Conservation (phyloP, 176 grass and related monocot genomes). For the Aegilops umbellulata region DNA sequence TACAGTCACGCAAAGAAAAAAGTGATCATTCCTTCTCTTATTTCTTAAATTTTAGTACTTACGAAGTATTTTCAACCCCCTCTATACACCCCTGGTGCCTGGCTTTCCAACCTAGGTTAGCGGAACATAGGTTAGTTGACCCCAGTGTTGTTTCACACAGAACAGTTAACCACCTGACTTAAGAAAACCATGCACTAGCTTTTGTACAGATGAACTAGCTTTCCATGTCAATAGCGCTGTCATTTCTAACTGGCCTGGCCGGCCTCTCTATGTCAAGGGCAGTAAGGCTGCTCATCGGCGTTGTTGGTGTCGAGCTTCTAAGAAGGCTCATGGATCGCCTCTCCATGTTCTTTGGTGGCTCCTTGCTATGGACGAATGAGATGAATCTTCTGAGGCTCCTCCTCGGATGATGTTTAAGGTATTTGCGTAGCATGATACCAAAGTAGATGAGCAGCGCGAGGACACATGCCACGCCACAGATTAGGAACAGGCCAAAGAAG, state of each 20-base stretch:
- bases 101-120: too few relatives aligned
- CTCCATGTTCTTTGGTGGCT: conserved; percentile 20
- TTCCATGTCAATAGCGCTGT: not conserved
- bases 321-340: conserved; percentile 10
- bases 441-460: conserved; percentile 66
- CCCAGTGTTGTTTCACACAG: too few relatives aligned
- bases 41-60: too few relatives aligned
- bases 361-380: conserved; percentile 60
- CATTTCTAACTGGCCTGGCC: not conserved
- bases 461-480: conserved; percentile 65
- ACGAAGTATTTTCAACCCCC: too few relatives aligned
- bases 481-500: conserved; percentile 86
- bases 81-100: too few relatives aligned
- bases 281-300: not conserved
- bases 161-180: too few relatives aligned
- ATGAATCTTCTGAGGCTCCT: conserved; percentile 42
- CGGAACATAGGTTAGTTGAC: too few relatives aligned
- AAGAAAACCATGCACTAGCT: not conserved
- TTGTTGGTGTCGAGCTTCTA: not conserved
- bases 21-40: too few relatives aligned
- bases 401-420: conserved; percentile 15
- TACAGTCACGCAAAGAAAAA: too few relatives aligned
- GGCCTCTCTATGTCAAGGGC: conserved; percentile 25
- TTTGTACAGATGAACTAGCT: conserved; percentile 3
- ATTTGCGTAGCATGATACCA: conserved; percentile 39